Percentiles rank a stretch among this genome's conserved stretches.
phyloP scores from a whole-genome alignment of 805 yeast species.

The Blastobotrys attinorum region DNA sequence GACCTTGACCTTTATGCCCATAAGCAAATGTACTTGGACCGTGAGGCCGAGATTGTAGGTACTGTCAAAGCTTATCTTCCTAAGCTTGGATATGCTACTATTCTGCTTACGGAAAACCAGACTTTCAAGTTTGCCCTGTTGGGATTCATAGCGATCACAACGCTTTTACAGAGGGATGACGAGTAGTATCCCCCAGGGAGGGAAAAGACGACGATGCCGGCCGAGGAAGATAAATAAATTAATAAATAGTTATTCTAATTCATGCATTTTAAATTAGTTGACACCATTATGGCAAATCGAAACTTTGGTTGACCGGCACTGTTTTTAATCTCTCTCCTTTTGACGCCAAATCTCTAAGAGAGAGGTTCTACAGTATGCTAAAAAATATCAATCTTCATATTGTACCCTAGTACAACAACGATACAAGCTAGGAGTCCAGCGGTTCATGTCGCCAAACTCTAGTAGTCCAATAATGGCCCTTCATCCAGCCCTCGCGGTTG shows the following conservation, averaged over 20 bases:
- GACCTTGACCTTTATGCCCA: slow-evolving; percentile 80
- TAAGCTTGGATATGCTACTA: slow-evolving; percentile 81
- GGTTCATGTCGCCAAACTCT: too few species aligned
- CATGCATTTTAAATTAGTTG: background rate
- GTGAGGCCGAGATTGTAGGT: slow-evolving; percentile 74
- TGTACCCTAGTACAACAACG: too few species aligned
- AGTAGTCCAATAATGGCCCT: slow-evolving; percentile 17
- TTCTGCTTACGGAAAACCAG: slow-evolving; percentile 79
- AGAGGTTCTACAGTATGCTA: too few species aligned
- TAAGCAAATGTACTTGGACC: slow-evolving; percentile 67
- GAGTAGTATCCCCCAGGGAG: too few species aligned
- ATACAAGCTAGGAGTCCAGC: too few species aligned
- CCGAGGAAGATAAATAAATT: background rate
- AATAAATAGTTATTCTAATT: too few species aligned
- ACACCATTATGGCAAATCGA: background rate
- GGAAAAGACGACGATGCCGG: too few species aligned
- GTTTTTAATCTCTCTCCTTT: too few species aligned
- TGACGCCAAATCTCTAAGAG: too few species aligned
- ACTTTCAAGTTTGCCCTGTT: slow-evolving; percentile 73
- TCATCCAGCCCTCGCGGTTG: slow-evolving; percentile 7
- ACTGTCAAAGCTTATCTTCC: slow-evolving; percentile 87
- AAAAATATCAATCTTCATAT: too few species aligned
- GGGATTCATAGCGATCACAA: slow-evolving; percentile 64
- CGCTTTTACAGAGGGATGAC: slow-evolving; percentile 53
- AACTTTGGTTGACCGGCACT: too few species aligned